Percentiles rank a stretch among this genome's conserved stretches.
Conservation (phyloP, 192 early-diverging fungal species). For the Martensiomyces pterosporus region DNA sequence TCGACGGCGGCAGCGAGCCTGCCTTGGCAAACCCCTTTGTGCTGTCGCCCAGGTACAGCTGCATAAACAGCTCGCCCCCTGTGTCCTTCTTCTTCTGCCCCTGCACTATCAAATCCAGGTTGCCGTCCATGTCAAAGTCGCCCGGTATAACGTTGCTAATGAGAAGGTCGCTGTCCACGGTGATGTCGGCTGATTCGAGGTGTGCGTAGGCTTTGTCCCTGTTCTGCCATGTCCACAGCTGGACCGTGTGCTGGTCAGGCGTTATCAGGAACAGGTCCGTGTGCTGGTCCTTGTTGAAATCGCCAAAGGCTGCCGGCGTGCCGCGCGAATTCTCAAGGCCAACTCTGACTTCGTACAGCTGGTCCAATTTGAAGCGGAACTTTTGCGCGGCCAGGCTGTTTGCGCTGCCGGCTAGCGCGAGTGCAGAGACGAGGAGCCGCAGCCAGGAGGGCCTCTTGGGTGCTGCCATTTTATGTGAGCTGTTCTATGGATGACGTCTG, state of each 20-base stretch:
- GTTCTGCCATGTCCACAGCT: slow-evolving; percentile 69
- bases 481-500: too few relatives aligned
- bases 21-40: slow-evolving; percentile 56
- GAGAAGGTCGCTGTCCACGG: slow-evolving; percentile 30
- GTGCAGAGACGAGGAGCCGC: not conserved
- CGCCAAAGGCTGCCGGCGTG: slow-evolving; percentile 78
- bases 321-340: slow-evolving; percentile 64
- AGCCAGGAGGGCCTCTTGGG: too few relatives aligned
- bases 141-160: slow-evolving; percentile 77
- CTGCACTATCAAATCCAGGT: slow-evolving; percentile 80
- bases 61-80: slow-evolving; percentile 60
- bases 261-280: slow-evolving; percentile 79
- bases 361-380: slow-evolving; percentile 51
- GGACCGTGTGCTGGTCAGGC: slow-evolving; percentile 61
- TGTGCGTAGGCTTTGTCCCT: slow-evolving; percentile 43
- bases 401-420: slow-evolving; percentile 17
- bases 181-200: slow-evolving; percentile 52
- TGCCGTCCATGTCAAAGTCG: slow-evolving; percentile 88
- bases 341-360: slow-evolving; percentile 59
- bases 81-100: slow-evolving; percentile 47
- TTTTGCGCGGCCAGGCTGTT: slow-evolving; percentile 2
- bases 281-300: slow-evolving; percentile 80
- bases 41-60: slow-evolving; percentile 70
- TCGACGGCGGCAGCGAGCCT: slow-evolving; percentile 12
- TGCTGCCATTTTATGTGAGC: too few relatives aligned